phyloP scores from a whole-genome alignment of 164 flowering plant genomes.

The Pachysandra terminalis region DNA sequence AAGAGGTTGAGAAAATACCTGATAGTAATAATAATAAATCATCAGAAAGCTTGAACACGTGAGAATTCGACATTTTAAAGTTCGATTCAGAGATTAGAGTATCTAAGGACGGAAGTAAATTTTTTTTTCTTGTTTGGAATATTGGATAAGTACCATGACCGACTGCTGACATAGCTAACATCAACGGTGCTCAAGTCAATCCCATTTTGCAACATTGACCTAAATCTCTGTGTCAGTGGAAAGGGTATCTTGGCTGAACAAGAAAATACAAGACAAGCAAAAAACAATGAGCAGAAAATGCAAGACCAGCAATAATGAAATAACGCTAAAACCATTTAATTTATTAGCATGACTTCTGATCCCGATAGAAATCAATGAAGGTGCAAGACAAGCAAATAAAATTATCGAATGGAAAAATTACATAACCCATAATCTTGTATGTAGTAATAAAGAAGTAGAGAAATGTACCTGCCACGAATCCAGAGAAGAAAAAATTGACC shows the following conservation, averaged over 20 bases:
- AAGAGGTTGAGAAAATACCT: slow-evolving; percentile 98
- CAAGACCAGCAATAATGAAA: too few relatives aligned
- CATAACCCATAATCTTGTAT: not conserved
- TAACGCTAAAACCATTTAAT: too few relatives aligned
- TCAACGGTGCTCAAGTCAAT: slow-evolving; percentile 97
- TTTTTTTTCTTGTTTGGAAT: slow-evolving; percentile 9
- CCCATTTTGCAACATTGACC: slow-evolving; percentile 97
- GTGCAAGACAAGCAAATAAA: not conserved
- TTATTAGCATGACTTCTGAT: too few relatives aligned
- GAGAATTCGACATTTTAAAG: not conserved
- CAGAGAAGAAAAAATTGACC: slow-evolving; percentile 99
- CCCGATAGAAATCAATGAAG: too few relatives aligned
- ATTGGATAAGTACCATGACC: slow-evolving; percentile 69
- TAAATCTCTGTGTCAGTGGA: slow-evolving; percentile 96
- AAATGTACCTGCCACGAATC: slow-evolving; percentile 90
- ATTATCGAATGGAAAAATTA: not conserved
- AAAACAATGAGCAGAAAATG: too few relatives aligned
- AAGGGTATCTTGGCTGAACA: slow-evolving; percentile 93
- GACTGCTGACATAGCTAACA: slow-evolving; percentile 99
- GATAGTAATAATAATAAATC: slow-evolving; percentile 17
- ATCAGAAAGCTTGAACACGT: slow-evolving; percentile 6
- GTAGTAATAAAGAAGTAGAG: slow-evolving; percentile 3
- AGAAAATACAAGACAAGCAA: not conserved
- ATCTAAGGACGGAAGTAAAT: not conserved
- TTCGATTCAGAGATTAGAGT: not conserved